Evolutionary conservation across 495 filamentous ascomycete genomes (phyloP), one percentile per base, ranked within the genome.

Genomic region (Penicillium ochrochloron): DNA sequence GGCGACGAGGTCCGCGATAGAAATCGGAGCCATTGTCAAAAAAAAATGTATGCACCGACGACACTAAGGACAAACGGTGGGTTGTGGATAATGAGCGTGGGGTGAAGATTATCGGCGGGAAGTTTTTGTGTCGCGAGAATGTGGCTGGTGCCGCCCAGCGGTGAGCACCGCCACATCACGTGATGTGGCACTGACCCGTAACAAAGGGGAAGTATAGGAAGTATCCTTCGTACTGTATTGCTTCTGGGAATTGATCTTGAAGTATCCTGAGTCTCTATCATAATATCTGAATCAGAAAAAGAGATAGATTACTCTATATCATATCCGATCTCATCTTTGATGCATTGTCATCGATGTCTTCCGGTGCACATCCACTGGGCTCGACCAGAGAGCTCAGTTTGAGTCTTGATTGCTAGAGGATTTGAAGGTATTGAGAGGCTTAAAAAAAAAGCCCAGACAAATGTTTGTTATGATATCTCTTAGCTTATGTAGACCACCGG

Each of bases 1-100:
- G 57, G 82, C 77, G 59, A 90, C 85, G 57, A 89, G 75, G 63
- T 85, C 84, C 57, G 84, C 78, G 23, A 90, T 82, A 21, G 87
- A 87, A 41, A 80, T 78, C 39, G 83, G 82, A 64, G 85, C 77
- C 84, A 86, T 86, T 67, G 59, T 70, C 65, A 31, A 62, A 34
- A 31, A 62, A 34, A 59, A 52, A 69, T 29, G 34, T 58, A 46
- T 58, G 66, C 63, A 71, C 59, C 63, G 64, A 64, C 59, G 61
- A 66, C 55, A 25, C 53, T 51, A 64, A 64, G 61, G 53, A 41
- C 42, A 50, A 50, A 61, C 61, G 62, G 66, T 65, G 57, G 55
- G 55, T 63, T 54, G 58, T 60, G 57, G 51, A 55, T 59, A 53
- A 71, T 48, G 60, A 41, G 59, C 64, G 71, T 72, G 66, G 73